phyloP scores from a whole-genome alignment of 805 yeast genomes.

The Vanderwaltozyma verrucispora region DNA sequence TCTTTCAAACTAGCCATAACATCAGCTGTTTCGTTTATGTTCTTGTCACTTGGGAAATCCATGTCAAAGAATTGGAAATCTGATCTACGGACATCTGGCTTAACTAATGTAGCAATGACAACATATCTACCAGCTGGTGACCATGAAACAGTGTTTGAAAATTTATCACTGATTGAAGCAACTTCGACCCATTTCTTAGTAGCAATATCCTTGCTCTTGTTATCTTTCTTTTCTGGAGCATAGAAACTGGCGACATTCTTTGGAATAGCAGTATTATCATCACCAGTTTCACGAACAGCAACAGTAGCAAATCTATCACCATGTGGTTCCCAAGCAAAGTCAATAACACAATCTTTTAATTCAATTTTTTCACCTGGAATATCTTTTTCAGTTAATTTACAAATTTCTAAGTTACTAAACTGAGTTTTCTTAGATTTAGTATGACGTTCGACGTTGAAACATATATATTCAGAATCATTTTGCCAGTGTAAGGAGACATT shows the following conservation, averaged over 20 bases:
- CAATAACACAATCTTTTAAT: conserved; percentile 76
- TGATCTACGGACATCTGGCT: conserved; percentile 40
- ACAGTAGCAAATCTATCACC: conserved; percentile 79
- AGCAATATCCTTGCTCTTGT: conserved; percentile 33
- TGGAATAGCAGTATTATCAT: conserved; percentile 50
- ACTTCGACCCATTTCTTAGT: conserved; percentile 50
- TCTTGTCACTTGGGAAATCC: conserved; percentile 64
- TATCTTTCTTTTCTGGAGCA: conserved; percentile 61
- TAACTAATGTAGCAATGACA: conserved; percentile 38
- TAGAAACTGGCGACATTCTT: conserved; percentile 67
- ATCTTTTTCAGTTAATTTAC: conserved; percentile 77
- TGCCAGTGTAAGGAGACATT: conserved; percentile 94
- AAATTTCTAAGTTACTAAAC: conserved; percentile 86
- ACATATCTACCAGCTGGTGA: conserved; percentile 90
- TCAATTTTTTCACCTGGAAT: conserved; percentile 93
- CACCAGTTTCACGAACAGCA: conserved; percentile 43
- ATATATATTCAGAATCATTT: conserved; percentile 66
- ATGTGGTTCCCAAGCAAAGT: conserved; percentile 94
- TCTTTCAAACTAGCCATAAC: conserved; percentile 49
- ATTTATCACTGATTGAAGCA: conserved; percentile 49
- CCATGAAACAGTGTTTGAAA: conserved; percentile 69
- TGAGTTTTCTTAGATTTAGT: conserved; percentile 89
- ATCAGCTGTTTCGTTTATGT: conserved; percentile 29
- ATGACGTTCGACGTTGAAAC: conserved; percentile 95
- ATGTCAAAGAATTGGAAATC: conserved; percentile 80